Evolutionary conservation across 805 yeast species (phyloP), one percentile per base, ranked within the genome.

Genomic region (Wickerhamomyces alni): DNA sequence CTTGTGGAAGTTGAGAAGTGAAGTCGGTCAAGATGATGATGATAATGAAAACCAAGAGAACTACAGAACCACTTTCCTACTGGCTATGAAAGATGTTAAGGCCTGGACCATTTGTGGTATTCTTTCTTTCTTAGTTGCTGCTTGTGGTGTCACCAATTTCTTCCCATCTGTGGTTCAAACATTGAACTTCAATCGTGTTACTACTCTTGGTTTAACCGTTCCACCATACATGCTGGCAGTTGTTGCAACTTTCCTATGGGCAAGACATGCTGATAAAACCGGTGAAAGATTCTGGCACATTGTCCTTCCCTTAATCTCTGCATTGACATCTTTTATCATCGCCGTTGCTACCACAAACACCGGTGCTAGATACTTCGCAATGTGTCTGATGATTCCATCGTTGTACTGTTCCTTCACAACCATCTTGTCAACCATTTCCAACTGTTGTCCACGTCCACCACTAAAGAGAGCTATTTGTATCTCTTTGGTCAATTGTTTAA

Each of bases 161-260:
- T 77, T 75, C 64, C 83, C 83, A 21, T 67, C 81, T 1, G 75
- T 79, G 21, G 82, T 79, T 15, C 52, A 65, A 41, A 75, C 82
- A 12, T 63, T 79, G 44, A 69, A 75, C 33, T 79, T 74, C 47
- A 55, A 58, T 50, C 62, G 67, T 35, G 64, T 74, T 29, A 63
- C 70, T 34, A 75, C 82, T 4, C 65, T 76, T 36, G 71, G 75
- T 45, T 62, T 78, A 40, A 75, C 82, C 8, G 80, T 75, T 17
- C 82, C 82, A 18, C 81, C 81, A 10, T 77, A 75, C 52, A 53
- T 71, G 34, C 47, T 74, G 38, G 77, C 79, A 0, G 78, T 73
- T 3, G 56, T 71, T 12, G 57, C 66, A 9, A 74, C 81, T 1
- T 74, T 66, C 48, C 36, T 72, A 10, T 71, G 77, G 72, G 73